Conservation (phyloP, 2,329 filamentous ascomycete species). For the Cordyceps farinosa region DNA sequence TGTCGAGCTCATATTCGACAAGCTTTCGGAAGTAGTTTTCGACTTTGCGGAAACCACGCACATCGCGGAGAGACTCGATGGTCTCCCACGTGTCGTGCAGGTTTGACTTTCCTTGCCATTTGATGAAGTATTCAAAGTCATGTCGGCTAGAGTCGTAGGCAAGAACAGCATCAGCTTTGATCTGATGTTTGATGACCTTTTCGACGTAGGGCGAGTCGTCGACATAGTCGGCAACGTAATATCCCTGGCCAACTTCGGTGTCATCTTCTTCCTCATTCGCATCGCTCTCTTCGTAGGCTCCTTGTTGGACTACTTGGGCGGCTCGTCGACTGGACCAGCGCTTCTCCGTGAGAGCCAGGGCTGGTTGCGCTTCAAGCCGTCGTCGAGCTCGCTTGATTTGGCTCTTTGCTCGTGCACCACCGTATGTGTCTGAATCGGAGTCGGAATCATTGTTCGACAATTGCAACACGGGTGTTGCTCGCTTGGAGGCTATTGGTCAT, state of each 20-base stretch:
- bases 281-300: conserved; percentile 64
- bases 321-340: conserved; percentile 88
- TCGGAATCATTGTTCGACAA: conserved; percentile 59
- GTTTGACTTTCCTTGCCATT: conserved; percentile 95
- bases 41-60: conserved; percentile 79
- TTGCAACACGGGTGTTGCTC: conserved; percentile 52
- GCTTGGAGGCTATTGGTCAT: conserved; percentile 52
- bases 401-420: conserved; percentile 67
- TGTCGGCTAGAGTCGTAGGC: conserved; percentile 57
- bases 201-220: conserved; percentile 85
- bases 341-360: conserved; percentile 70
- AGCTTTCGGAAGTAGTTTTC: conserved; percentile 93
- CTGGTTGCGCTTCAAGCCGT: conserved; percentile 63
- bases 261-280: conserved; percentile 63
- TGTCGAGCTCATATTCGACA: conserved; percentile 73
- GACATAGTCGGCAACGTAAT: conserved; percentile 67
- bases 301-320: conserved; percentile 66
- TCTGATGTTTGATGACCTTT: conserved; percentile 80
- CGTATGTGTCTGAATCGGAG: conserved; percentile 74
- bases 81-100: conserved; percentile 95
- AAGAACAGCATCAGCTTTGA: conserved; percentile 64
- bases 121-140: conserved; percentile 89
- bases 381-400: conserved; percentile 74
- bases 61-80: conserved; percentile 67
- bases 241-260: conserved; percentile 53